Percentiles rank a stretch among this genome's conserved stretches.
phyloP scores from a whole-genome alignment of 108 stramenopile genomes.

The Nannochloropsis granulata region DNA sequence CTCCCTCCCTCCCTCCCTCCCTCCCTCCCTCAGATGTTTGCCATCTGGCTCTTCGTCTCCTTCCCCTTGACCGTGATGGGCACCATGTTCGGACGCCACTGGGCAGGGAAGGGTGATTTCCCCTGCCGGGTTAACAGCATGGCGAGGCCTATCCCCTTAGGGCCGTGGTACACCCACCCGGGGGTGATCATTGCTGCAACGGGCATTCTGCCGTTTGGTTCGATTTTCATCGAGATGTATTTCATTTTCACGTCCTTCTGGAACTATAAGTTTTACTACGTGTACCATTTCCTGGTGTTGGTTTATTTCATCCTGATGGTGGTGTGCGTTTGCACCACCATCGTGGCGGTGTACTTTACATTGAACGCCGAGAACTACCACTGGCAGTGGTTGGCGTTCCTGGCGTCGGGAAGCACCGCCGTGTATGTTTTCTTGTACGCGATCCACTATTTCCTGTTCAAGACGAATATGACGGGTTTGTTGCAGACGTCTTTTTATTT shows the following conservation, averaged over 20 bases:
- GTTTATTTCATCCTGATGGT: slow-evolving; percentile 82
- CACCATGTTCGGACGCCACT: slow-evolving; percentile 78
- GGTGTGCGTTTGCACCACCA: slow-evolving; percentile 85
- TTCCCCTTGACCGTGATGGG: slow-evolving; percentile 83
- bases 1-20: not conserved
- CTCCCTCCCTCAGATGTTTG: slow-evolving; percentile 41
- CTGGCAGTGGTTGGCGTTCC: slow-evolving; percentile 96
- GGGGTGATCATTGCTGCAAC: slow-evolving; percentile 62
- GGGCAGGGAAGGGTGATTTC: slow-evolving; percentile 46
- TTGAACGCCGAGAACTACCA: slow-evolving; percentile 92
- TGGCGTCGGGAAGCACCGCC: slow-evolving; percentile 69
- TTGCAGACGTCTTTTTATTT: slow-evolving; percentile 73
- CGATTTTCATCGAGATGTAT: slow-evolving; percentile 89
- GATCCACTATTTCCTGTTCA: slow-evolving; percentile 90
- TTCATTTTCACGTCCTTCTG: slow-evolving; percentile 42
- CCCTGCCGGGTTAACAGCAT: slow-evolving; percentile 94
- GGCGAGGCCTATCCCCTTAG: slow-evolving; percentile 82
- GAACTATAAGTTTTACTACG: slow-evolving; percentile 95
- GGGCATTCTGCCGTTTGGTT: slow-evolving; percentile 82
- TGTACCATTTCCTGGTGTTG: slow-evolving; percentile 90
- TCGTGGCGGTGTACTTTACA: slow-evolving; percentile 90
- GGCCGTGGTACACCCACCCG: slow-evolving; percentile 59
- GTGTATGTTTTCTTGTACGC: slow-evolving; percentile 89
- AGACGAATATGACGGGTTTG: slow-evolving; percentile 88
- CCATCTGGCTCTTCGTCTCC: slow-evolving; percentile 78